Evolutionary conservation across 305 asterid species (phyloP).

Genomic region (Fraxinus platypoda): DNA sequence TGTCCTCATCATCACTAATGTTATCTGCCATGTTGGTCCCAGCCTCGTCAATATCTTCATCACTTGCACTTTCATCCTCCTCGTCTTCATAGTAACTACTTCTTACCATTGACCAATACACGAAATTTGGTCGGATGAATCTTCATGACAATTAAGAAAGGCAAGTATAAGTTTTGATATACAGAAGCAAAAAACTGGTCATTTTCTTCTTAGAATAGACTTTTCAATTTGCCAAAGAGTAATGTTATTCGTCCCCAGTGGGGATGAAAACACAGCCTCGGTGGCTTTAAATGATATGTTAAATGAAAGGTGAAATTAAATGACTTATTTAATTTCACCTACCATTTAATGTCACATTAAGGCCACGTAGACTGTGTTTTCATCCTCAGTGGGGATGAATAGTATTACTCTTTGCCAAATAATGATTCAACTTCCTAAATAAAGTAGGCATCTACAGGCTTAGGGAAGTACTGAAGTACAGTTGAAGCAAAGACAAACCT

Average conservation of each 20-base stretch:
- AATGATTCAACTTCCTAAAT: background rate
- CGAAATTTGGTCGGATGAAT: conserved; percentile 68
- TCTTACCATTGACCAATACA: conserved; percentile 92
- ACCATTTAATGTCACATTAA: no score
- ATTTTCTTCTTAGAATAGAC: background rate
- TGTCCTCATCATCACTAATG: conserved; percentile 34
- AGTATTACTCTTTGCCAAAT: no score
- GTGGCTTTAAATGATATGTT: no score
- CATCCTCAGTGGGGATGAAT: no score
- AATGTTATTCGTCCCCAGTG: no score
- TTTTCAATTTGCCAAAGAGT: background rate
- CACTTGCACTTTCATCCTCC: conserved; percentile 57
- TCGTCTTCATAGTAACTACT: conserved; percentile 50
- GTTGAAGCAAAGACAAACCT: conserved; percentile 42
- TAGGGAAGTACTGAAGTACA: background rate
- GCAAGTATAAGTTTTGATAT: background rate
- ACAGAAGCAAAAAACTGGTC: background rate
- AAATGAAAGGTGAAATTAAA: no score
- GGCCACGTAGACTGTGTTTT: no score
- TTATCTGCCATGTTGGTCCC: conserved; percentile 46
- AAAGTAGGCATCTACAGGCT: background rate
- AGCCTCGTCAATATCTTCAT: conserved; percentile 50
- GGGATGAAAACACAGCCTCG: no score
- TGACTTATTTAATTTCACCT: no score
- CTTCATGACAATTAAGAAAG: conserved; percentile 32